Base-by-base conservation (phyloP, 2,329 filamentous ascomycete genomes). In the Colletotrichum tabaci region DNA sequence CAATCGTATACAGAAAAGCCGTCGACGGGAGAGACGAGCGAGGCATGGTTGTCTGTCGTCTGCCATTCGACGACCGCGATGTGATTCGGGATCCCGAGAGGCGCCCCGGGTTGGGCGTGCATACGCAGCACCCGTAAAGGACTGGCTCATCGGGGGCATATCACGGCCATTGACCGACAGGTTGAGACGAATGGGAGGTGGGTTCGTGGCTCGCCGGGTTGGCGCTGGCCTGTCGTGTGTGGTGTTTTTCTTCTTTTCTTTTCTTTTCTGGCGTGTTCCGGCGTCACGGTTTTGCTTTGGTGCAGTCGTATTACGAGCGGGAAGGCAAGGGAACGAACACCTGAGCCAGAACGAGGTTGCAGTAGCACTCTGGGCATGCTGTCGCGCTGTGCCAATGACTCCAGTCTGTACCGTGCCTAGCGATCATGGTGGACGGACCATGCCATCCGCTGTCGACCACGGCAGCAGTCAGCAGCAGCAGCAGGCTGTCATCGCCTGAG, bases 201-300 rank as follows among this genome's bases (percentile, higher is more conserved):
- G 57, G 18, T 26, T 21, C 26, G 61, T 57, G 53, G 53, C 58
- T 21, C 47, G 56, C 26, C 30, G 42, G 38, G 60, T 53, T 52
- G 61, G 35, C 35, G 38, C 35, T 44, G 66, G 44, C 26, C 38
- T 16, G 49, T 46, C 42, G 66, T 42, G 23, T 52, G 38, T 38
- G 35, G 9, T 6, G 2, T 10, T 38, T 38, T 38, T 38, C 35
- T 38, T 38, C 35, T 38, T 38, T 38, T 38, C 35, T 38, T 38
- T 38, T 38, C 9, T 38, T 26, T 40, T 38, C 42, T 69, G 52
- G 46, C 47, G 50, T 57, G 35, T 56, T 71, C 67, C 67, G 40
- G 57, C 64, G 47, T 71, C 38, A 50, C 52, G 67, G 63, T 50
- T 67, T 57, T 67, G 57, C 63, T 67, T 26, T 44, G 63, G 63